Evolutionary conservation across 1,139 yeast genomes (phyloP).

Genomic region (Blastobotrys persicus): DNA sequence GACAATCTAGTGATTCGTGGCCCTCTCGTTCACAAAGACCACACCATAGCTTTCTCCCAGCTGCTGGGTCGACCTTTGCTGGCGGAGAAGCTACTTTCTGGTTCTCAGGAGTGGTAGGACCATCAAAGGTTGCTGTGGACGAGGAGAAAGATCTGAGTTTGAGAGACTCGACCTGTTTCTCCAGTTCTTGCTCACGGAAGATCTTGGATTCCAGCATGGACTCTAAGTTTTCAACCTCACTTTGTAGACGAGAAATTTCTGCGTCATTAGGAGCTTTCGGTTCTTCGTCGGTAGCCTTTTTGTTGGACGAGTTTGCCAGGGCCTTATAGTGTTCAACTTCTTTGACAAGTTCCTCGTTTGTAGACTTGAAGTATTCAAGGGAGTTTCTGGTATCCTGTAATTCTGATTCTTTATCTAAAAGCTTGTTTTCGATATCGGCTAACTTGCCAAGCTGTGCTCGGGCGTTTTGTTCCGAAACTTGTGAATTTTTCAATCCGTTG

Average conservation of each 20-base stretch:
- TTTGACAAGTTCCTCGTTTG: neutral
- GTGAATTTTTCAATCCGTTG: conserved; percentile 25
- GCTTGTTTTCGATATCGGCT: conserved; percentile 36
- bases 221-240: conserved; percentile 33
- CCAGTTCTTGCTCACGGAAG: conserved; percentile 33
- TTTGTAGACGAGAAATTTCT: conserved; percentile 18
- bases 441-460: conserved; percentile 28
- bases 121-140: conserved; percentile 16
- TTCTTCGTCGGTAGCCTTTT: conserved; percentile 1
- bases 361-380: conserved; percentile 27
- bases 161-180: conserved; percentile 28
- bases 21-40: conserved; percentile 90
- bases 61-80: conserved; percentile 58
- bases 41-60: conserved; percentile 81
- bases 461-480: conserved; percentile 30
- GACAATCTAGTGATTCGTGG: conserved; percentile 83
- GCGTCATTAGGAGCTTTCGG: conserved; percentile 1
- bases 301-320: conserved; percentile 5
- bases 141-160: conserved; percentile 17
- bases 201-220: conserved; percentile 33
- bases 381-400: conserved; percentile 30
- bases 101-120: conserved; percentile 7
- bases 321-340: conserved; percentile 4
- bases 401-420: conserved; percentile 34
- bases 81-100: conserved; percentile 16